phyloP scores from a whole-genome alignment of 169 alveolate genomes.

The Cryptosporidium tyzzeri region DNA sequence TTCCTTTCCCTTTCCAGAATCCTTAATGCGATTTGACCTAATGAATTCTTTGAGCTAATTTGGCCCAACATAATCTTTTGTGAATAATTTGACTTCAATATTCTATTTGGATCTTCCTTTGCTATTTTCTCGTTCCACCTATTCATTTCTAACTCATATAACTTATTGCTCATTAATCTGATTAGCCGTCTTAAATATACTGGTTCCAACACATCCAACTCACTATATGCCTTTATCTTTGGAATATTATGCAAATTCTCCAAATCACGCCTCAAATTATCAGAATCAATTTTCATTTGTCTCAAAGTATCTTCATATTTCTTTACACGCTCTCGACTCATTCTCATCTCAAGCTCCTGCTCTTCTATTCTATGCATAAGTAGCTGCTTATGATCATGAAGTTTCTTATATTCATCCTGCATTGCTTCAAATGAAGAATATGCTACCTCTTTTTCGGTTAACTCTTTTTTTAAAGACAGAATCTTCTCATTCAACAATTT shows the following conservation, averaged over 20 bases:
- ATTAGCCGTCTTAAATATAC: constrained; percentile 48
- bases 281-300: constrained; percentile 23
- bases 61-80: neutral
- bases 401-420: constrained; percentile 47
- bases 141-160: constrained; percentile 55
- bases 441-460: constrained; percentile 15
- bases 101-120: constrained; percentile 27
- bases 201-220: constrained; percentile 62
- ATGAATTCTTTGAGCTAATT: neutral
- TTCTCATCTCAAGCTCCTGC: constrained; percentile 32
- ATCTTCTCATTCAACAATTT: constrained; percentile 41
- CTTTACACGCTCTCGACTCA: constrained; percentile 12
- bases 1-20: constrained; percentile 21
- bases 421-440: constrained; percentile 33
- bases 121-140: constrained; percentile 43
- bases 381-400: constrained; percentile 44
- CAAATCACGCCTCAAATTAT: constrained; percentile 7
- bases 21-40: constrained; percentile 13
- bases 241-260: constrained; percentile 59
- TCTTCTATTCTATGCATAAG: constrained; percentile 55
- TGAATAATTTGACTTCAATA: neutral
- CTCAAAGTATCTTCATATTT: constrained; percentile 29
- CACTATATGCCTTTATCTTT: constrained; percentile 73
- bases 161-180: constrained; percentile 39
- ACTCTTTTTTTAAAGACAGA: constrained; percentile 30